Evolutionary conservation across 257 asterid genomes (phyloP).

Genomic region (Salvia miltiorrhiza): DNA sequence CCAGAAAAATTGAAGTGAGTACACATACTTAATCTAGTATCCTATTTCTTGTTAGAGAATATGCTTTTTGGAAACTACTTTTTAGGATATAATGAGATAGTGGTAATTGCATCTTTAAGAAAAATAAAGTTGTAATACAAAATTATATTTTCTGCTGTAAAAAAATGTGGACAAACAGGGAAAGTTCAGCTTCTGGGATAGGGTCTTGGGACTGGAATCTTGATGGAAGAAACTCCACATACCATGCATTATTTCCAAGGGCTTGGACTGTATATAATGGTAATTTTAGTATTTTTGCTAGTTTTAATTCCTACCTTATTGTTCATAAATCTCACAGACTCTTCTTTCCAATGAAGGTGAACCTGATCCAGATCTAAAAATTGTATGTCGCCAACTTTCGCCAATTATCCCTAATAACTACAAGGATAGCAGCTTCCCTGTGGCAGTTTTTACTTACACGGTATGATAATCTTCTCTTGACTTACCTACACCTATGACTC

Average conservation of each 20-base stretch:
- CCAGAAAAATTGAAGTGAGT: conserved; percentile 56
- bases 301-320: conserved; percentile 12
- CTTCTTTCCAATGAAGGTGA: conserved; percentile 58
- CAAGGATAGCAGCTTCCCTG: conserved; percentile 94
- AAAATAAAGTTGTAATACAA: neutral
- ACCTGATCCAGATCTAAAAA: conserved; percentile 87
- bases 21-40: conserved; percentile 12
- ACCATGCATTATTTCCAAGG: conserved; percentile 96
- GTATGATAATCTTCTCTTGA: conserved; percentile 33
- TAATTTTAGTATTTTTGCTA: conserved; percentile 34
- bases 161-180: conserved; percentile 53
- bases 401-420: conserved; percentile 94
- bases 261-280: conserved; percentile 98
- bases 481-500: conserved; percentile 1
- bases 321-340: conserved; percentile 19
- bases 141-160: neutral
- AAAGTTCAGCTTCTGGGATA: conserved; percentile 68
- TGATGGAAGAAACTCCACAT: conserved; percentile 62
- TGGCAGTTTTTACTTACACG: conserved; percentile 77
- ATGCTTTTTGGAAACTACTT: neutral
- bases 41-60: conserved; percentile 7
- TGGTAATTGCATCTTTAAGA: neutral
- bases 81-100: neutral
- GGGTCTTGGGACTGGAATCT: conserved; percentile 98
- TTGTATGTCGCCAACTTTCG: conserved; percentile 91